These are phyloP conservation scores for Aspergillus proliferans DNA, from an alignment of 2,329 filamentous ascomycete genomes.

Conservation along the genomic window DNA sequence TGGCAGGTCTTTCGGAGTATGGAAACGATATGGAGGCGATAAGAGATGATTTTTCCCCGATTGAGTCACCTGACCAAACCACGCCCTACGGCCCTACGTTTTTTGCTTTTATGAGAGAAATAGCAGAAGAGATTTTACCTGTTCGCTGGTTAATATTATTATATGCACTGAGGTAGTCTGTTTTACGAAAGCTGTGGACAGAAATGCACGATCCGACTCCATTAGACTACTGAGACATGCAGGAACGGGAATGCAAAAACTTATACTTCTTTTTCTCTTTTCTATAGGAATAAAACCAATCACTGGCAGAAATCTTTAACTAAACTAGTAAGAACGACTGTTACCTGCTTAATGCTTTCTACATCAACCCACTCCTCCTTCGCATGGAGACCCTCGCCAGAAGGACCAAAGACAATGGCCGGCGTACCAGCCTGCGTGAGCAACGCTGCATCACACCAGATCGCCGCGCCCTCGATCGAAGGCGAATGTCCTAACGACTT, in stretches of 20 bases:
- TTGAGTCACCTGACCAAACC: neutral
- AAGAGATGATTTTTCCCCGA: neutral
- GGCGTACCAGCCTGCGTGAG: constrained; percentile 42
- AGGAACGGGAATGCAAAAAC: too few species aligned
- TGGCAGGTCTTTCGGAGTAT: too few species aligned
- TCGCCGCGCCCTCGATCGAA: constrained; percentile 26
- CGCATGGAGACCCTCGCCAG: constrained; percentile 45
- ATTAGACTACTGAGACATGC: too few species aligned
- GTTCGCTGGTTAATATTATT: too few species aligned
- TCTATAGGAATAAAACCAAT: neutral
- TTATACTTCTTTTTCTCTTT: neutral
- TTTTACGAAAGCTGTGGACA: too few species aligned
- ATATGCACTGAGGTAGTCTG: too few species aligned
- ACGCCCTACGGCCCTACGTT: neutral
- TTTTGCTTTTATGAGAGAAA: neutral
- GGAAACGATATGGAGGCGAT: neutral
- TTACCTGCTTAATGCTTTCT: constrained; percentile 36
- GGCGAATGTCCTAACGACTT: constrained; percentile 21
- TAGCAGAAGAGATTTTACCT: neutral
- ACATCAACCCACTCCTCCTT: constrained; percentile 48
- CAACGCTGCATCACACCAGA: constrained; percentile 50
- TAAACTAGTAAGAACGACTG: constrained; percentile 13
- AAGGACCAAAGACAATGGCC: constrained; percentile 43
- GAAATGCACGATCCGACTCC: too few species aligned
- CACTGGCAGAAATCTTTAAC: constrained; percentile 16